Evolutionary conservation across 768 basidiomycete genomes (phyloP), one percentile per base, ranked within the genome.

Genomic region (Lentinula boryana): DNA sequence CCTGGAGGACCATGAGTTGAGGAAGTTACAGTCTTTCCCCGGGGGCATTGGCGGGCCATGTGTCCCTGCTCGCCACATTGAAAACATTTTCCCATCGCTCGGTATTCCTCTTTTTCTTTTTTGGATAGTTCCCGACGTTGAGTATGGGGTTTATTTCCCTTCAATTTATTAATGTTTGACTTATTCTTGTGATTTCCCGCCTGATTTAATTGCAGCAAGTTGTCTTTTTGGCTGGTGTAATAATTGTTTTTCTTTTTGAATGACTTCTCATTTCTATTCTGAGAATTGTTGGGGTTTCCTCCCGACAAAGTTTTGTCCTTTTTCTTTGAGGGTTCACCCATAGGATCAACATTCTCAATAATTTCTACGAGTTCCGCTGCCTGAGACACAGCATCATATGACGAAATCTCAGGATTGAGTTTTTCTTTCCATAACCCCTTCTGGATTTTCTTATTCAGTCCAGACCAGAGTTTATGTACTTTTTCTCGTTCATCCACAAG

Each of bases 281-380:
- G n/a, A n/a, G n/a, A n/a, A n/a, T n/a, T n/a, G n/a, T n/a, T n/a
- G n/a, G n/a, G n/a, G n/a, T n/a, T n/a, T n/a, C n/a, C n/a, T n/a
- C n/a, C n/a, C n/a, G n/a, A n/a, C n/a, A n/a, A n/a, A n/a, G n/a
- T n/a, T n/a, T n/a, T n/a, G n/a, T n/a, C n/a, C n/a, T n/a, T n/a
- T n/a, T n/a, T n/a, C n/a, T n/a, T n/a, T n/a, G n/a, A n/a, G n/a
- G n/a, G 36, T 61, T 16, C 58, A 38, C 1, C 36, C 1, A 1
- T 13, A 38, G 36, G 36, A 38, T 38, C 36, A 4, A 60, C 44
- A 43, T 55, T 41, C 49, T 54, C 65, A 57, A 58, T 64, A 53
- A 71, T 64, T 49, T 76, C 74, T 13, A 71, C 60, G 18, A 66
- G 53, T 41, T 71, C 68, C 4, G 74, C 74, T 1, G 65, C 68